Percentiles rank a stretch among this genome's conserved stretches.
These are phyloP conservation scores for Verticillium zaregamsianum DNA, from an alignment of 2,329 filamentous ascomycete genomes.

Conservation along the genomic window DNA sequence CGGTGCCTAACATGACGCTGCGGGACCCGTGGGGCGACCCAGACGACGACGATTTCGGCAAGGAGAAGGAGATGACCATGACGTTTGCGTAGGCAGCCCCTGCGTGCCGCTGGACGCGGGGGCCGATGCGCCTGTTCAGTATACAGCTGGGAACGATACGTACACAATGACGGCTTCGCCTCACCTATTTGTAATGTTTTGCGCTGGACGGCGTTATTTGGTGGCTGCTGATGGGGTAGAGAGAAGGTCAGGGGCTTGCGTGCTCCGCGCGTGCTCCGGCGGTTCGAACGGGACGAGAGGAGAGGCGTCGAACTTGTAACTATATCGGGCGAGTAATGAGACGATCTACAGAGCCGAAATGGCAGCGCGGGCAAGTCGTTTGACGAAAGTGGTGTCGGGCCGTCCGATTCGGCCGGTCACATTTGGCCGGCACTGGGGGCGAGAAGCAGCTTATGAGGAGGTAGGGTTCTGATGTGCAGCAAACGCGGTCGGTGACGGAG, in stretches of 20 bases:
- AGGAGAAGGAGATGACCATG: slow-evolving; percentile 74
- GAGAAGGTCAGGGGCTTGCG: not conserved
- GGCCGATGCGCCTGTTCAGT: not conserved
- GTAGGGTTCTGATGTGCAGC: not conserved
- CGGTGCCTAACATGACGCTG: slow-evolving; percentile 45
- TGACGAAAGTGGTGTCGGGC: no score
- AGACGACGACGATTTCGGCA: slow-evolving; percentile 64
- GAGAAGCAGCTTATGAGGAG: not conserved
- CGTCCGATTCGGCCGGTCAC: no score
- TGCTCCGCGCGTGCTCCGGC: not conserved
- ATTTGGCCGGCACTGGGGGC: not conserved
- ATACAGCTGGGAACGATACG: not conserved
- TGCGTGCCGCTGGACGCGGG: not conserved
- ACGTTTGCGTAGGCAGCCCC: slow-evolving; percentile 60
- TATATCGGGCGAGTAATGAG: not conserved
- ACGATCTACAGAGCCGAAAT: not conserved
- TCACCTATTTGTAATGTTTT: not conserved
- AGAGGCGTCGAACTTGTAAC: not conserved
- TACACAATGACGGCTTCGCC: not conserved
- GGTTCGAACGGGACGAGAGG: not conserved
- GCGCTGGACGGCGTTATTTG: not conserved
- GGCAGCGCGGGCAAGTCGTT: not conserved
- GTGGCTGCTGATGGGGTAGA: not conserved
- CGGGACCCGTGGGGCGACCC: slow-evolving; percentile 68
- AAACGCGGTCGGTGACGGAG: not conserved